Percentiles rank a stretch among this genome's conserved stretches.
These are phyloP conservation scores for Quillaja saponaria DNA, from an alignment of 306 rosid species.

Conservation along the genomic window DNA sequence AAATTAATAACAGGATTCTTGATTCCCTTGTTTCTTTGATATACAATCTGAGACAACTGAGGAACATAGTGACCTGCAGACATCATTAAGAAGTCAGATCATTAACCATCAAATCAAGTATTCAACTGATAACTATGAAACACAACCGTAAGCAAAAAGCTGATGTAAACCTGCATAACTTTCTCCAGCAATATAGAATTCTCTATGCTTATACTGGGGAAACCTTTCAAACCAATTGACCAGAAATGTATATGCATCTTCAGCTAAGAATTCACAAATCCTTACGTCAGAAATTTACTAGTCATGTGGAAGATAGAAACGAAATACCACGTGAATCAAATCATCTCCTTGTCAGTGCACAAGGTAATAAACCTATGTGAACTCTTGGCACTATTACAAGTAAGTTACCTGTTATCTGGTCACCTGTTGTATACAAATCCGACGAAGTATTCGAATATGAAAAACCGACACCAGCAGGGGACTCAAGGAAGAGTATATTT, in stretches of 20 bases:
- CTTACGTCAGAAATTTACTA: constrained; percentile 29
- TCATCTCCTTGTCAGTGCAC: neutral
- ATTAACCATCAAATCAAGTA: constrained; percentile 16
- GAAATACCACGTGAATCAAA: constrained; percentile 17
- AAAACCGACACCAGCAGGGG: constrained; percentile 99
- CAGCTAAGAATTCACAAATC: constrained; percentile 59
- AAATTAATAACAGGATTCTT: constrained; percentile 74
- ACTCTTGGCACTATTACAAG: neutral
- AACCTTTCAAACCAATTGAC: constrained; percentile 94
- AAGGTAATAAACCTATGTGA: too few relatives aligned
- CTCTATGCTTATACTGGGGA: constrained; percentile 88
- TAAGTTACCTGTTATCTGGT: constrained; percentile 76
- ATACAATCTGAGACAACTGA: constrained; percentile 75
- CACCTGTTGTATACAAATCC: constrained; percentile 81
- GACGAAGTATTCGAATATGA: constrained; percentile 73
- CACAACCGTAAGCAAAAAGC: constrained; percentile 4
- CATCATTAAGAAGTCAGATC: constrained; percentile 16
- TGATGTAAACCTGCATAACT: constrained; percentile 81
- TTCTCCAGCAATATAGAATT: constrained; percentile 93
- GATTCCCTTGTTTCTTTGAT: constrained; percentile 66
- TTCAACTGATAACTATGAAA: constrained; percentile 3
- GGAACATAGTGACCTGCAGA: constrained; percentile 93
- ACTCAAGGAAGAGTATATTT: constrained; percentile 82
- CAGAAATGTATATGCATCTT: constrained; percentile 80
- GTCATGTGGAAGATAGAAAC: constrained; percentile 2